Evolutionary conservation across 768 basidiomycete genomes (phyloP).

Genomic region (Xerocomellus amylosporus): DNA sequence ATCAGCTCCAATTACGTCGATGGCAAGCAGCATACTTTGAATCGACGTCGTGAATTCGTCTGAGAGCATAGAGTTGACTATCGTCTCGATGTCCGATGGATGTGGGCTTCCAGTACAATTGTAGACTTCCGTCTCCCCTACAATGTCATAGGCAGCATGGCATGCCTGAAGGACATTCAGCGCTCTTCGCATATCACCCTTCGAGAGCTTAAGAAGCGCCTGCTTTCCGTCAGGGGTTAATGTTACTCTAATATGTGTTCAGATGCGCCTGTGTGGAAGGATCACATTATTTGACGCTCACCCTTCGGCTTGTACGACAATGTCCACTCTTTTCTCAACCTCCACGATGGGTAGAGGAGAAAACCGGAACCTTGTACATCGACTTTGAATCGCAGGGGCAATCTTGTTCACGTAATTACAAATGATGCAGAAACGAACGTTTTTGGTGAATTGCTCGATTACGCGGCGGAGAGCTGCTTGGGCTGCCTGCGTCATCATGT

Average conservation of each 20-base stretch:
- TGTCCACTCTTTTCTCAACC: constrained; percentile 77
- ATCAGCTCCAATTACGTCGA: background rate
- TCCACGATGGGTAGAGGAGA: constrained; percentile 84
- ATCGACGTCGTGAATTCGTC: constrained; percentile 95
- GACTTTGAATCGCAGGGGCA: constrained; percentile 95
- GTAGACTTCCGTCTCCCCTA: constrained; percentile 90
- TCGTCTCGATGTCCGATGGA: constrained; percentile 88
- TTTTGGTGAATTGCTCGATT: constrained; percentile 98
- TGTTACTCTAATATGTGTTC: constrained; percentile 60
- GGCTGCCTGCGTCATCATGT: constrained; percentile 99
- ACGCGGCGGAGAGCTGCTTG: constrained; percentile 96
- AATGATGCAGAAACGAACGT: constrained; percentile 98
- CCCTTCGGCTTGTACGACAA: constrained; percentile 83
- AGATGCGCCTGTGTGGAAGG: background rate
- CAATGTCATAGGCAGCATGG: constrained; percentile 90
- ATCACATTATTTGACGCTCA: constrained; percentile 35
- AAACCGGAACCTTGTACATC: constrained; percentile 97
- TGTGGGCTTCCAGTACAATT: constrained; percentile 97
- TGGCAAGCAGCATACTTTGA: constrained; percentile 49
- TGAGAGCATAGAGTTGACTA: constrained; percentile 92
- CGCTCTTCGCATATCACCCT: constrained; percentile 96
- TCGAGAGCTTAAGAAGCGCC: constrained; percentile 90
- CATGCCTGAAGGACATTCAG: constrained; percentile 97
- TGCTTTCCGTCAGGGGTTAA: constrained; percentile 82
- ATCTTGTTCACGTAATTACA: constrained; percentile 99